Conservation (phyloP, 495 filamentous ascomycete species). For the Staphylotrichum longicolle region DNA sequence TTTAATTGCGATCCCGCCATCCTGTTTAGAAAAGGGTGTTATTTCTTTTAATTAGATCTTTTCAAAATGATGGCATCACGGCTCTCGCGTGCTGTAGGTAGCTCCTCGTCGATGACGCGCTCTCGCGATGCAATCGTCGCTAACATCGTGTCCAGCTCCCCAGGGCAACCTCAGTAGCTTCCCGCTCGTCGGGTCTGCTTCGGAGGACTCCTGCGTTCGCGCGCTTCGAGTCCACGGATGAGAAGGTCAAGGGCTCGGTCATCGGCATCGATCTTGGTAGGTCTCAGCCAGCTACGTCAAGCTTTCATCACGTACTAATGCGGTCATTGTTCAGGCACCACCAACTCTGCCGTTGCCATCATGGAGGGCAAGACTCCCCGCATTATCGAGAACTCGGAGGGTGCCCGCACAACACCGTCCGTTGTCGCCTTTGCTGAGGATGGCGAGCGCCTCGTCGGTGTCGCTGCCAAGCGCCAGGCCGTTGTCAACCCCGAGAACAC, state of each 20-base stretch:
- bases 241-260: conserved; percentile 88
- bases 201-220: conserved; percentile 52
- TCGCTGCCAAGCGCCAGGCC: conserved; percentile 97
- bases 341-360: conserved; percentile 95
- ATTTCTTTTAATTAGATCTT: conserved; percentile 39
- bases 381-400: conserved; percentile 91
- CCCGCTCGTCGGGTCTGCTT: conserved; percentile 62
- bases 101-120: conserved; percentile 14
- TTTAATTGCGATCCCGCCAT: conserved; percentile 31
- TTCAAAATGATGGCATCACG: conserved; percentile 63
- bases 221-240: conserved; percentile 78
- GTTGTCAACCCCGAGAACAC: conserved; percentile 99
- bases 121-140: too few relatives aligned
- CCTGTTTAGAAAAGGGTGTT: conserved; percentile 30
- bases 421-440: conserved; percentile 96
- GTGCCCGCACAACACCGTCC: conserved; percentile 93
- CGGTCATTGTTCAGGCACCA: conserved; percentile 63
- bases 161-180: conserved; percentile 32
- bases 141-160: conserved; percentile 46
- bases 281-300: conserved; percentile 34
- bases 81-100: conserved; percentile 65
- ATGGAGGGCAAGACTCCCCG: conserved; percentile 95
- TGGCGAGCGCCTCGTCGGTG: conserved; percentile 95
- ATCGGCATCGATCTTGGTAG: conserved; percentile 98
- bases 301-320: conserved; percentile 29